Evolutionary conservation across 2,329 filamentous ascomycete genomes (phyloP), one percentile per base, ranked within the genome.

Genomic region (Lachnellula suecica): DNA sequence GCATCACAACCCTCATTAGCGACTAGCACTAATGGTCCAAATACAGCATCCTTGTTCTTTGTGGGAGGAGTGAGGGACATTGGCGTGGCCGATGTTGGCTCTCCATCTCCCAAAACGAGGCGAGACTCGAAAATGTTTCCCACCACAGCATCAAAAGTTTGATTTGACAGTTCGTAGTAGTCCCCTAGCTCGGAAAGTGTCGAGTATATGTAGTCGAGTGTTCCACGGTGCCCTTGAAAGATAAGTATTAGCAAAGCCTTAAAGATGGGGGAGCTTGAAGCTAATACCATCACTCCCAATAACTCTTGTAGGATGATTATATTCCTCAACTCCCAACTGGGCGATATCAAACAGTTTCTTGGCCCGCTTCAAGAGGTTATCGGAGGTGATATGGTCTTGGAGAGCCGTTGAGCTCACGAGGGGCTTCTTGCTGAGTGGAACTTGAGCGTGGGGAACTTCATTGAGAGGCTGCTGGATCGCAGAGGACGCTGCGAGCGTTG

Each of bases 1-100:
- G 73, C 70, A 15, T 78, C 66, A 67, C 88, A 92, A 43, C 88
- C 88, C 4, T 82, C 68, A 63, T 84, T 83, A 9, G 71, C 68
- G 9, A 86, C 81, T 10, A 83, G 74, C n/a, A 85, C 74, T 3
- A 90, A 64, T 9, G 82, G 71, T 1, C 79, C 84, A 47, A 78
- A 73, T 3, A 87, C 82, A 4, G 79, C 78, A 68, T 86, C 71
- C 58, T 75, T 79, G 61, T 82, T 67, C 57, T 76, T 73, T 6
- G 83, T 89, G 1, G 85, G 78, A 11, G 88, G 88, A 2, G 84
- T 88, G 62, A 89, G 76, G 44, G 80, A 77, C 78, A 89, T 85
- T 20, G 84, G 71, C 0, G 67, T 63, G 1, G 81, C 80, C 1
- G 75, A 72, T 51, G 74, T 65, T 13, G 78, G 74, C 2, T 83